A percentile compares a stretch with the other conserved stretches of the same genome.
Evolutionary conservation across 768 basidiomycete species (phyloP).

Genomic region (Pilatotrama ljubarskyi): DNA sequence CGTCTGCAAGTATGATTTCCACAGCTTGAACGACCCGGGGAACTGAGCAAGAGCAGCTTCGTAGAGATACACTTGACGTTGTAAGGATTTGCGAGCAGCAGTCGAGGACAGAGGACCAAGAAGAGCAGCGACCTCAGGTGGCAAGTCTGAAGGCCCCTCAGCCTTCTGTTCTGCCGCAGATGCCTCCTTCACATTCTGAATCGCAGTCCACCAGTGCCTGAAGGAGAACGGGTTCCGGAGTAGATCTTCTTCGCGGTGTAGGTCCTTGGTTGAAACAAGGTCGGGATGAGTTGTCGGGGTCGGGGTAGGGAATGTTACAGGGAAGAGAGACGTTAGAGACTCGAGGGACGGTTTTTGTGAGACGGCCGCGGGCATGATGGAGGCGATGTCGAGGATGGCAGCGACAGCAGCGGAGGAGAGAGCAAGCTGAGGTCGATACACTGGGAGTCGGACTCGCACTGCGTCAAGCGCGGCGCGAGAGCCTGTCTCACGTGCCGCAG

Average conservation of each 20-base stretch:
- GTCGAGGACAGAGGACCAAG: conserved; percentile 82
- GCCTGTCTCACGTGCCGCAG: conserved; percentile 10
- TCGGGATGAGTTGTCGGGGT: conserved; percentile 76
- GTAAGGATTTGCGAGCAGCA: conserved; percentile 71
- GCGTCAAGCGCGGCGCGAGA: conserved; percentile 14
- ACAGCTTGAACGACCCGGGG: conserved; percentile 89
- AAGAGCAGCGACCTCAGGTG: conserved; percentile 53
- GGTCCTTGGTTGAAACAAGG: conserved; percentile 71
- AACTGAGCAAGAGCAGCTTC: conserved; percentile 89
- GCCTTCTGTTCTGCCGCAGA: conserved; percentile 57
- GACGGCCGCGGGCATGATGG: conserved; percentile 55
- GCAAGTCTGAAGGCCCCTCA: conserved; percentile 48
- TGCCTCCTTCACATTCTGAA: conserved; percentile 71
- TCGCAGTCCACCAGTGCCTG: conserved; percentile 90
- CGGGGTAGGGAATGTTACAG: conserved; percentile 83
- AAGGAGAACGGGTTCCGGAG: conserved; percentile 89
- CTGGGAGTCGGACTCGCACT: not conserved
- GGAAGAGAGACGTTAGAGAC: conserved; percentile 63
- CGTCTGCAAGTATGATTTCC: conserved; percentile 89
- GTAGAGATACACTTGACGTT: conserved; percentile 88
- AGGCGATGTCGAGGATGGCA: not conserved
- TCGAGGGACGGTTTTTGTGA: conserved; percentile 51
- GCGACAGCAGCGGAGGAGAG: not conserved
- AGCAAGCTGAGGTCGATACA: not conserved
- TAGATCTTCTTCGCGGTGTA: conserved; percentile 92